A percentile compares a stretch with the other conserved stretches of the same genome.
These are phyloP conservation scores for Thymus quinquecostatus DNA, from an alignment of 257 asterid species.

Conservation along the genomic window DNA sequence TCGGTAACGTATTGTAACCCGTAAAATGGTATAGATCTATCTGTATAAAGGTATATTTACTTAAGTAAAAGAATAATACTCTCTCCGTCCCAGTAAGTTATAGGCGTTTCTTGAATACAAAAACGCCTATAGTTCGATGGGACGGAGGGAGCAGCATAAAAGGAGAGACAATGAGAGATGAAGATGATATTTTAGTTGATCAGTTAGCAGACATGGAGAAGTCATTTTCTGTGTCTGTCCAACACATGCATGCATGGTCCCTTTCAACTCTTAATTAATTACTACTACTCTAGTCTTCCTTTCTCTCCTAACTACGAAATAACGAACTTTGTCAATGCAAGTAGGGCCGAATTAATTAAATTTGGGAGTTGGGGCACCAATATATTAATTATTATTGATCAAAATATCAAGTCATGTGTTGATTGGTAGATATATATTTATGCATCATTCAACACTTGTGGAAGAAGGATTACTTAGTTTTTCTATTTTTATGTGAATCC, in stretches of 20 bases:
- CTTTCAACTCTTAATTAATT: background rate
- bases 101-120: too few species aligned
- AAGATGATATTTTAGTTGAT: conserved; percentile 14
- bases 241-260: conserved; percentile 14
- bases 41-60: too few species aligned
- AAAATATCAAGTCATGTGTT: background rate
- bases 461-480: background rate
- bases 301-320: background rate
- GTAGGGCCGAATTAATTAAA: background rate
- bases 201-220: background rate
- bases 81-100: too few species aligned
- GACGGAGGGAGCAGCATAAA: too few species aligned
- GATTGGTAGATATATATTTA: background rate
- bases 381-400: too few species aligned
- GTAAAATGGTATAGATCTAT: too few species aligned
- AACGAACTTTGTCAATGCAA: background rate
- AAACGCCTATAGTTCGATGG: too few species aligned
- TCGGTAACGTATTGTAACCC: too few species aligned
- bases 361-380: background rate
- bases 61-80: too few species aligned
- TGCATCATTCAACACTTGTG: background rate
- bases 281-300: background rate
- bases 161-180: background rate
- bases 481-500: too few species aligned
- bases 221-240: background rate